These are phyloP conservation scores for Terfezia claveryi DNA, from an alignment of 495 filamentous ascomycete genomes.

Conservation along the genomic window DNA sequence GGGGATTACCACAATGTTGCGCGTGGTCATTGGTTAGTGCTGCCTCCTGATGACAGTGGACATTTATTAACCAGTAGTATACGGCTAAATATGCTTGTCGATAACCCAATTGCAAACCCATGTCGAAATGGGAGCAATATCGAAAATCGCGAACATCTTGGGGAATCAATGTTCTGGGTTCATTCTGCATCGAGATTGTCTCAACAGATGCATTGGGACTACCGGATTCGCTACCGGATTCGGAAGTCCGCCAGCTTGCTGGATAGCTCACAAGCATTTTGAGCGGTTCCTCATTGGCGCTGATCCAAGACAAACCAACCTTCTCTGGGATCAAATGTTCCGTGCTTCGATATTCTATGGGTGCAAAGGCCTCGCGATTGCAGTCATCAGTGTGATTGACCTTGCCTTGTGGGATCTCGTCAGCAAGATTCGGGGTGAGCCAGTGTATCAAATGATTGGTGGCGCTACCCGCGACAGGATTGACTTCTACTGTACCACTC, in stretches of 20 bases:
- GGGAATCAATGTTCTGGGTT: conserved; percentile 88
- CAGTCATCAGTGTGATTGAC: conserved; percentile 83
- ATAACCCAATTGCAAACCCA: conserved; percentile 74
- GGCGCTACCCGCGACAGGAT: conserved; percentile 59
- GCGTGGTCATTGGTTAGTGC: conserved; percentile 54
- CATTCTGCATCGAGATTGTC: conserved; percentile 82
- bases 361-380: conserved; percentile 69
- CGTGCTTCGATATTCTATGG: conserved; percentile 88
- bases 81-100: conserved; percentile 42
- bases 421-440: conserved; percentile 74
- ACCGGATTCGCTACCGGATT: conserved; percentile 87
- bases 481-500: conserved; percentile 85
- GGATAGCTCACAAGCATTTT: conserved; percentile 80
- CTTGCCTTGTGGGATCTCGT: conserved; percentile 78
- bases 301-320: conserved; percentile 71
- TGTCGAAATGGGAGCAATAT: conserved; percentile 73
- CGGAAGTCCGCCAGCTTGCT: conserved; percentile 75
- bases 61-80: conserved; percentile 3
- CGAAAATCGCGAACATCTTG: conserved; percentile 69
- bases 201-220: conserved; percentile 67
- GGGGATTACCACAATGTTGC: conserved; percentile 94
- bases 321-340: conserved; percentile 90
- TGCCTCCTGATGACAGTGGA: neutral
- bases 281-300: conserved; percentile 72
- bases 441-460: conserved; percentile 85